A percentile compares a stretch with the other conserved stretches of the same genome.
Conservation (phyloP, 2,329 filamentous ascomycete species). For the Diaporthe vexans region DNA sequence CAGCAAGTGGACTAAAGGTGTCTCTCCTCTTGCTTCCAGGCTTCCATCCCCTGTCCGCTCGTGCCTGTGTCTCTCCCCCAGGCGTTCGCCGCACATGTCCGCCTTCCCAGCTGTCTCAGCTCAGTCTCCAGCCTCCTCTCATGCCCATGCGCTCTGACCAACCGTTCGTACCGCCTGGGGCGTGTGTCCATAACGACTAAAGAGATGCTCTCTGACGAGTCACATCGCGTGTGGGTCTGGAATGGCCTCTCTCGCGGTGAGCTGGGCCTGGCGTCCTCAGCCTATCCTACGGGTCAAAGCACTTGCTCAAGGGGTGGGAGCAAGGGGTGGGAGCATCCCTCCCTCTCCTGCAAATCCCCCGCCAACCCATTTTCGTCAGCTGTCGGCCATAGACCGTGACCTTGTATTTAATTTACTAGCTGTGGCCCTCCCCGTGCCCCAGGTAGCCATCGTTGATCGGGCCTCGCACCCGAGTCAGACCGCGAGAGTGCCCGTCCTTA, state of each 20-base stretch:
- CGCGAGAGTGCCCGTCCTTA: neutral
- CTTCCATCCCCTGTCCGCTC: constrained; percentile 9
- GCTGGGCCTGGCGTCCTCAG: neutral
- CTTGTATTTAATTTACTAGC: neutral
- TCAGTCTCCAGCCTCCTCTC: constrained; percentile 41
- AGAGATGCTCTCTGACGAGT: constrained; percentile 32
- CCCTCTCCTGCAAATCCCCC: neutral
- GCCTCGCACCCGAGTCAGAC: neutral
- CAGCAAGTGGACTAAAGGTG: constrained; percentile 15
- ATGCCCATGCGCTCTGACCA: constrained; percentile 47
- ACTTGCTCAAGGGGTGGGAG: constrained; percentile 2
- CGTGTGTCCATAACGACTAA: neutral
- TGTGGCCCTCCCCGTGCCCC: neutral
- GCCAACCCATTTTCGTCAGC: neutral
- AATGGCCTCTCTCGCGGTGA: constrained; percentile 14
- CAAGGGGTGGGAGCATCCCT: neutral
- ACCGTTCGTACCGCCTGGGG: constrained; percentile 35
- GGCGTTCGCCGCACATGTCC: constrained; percentile 37
- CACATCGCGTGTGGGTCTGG: constrained; percentile 21
- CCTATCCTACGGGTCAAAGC: constrained; percentile 14
- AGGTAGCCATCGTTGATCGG: neutral
- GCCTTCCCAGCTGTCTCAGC: constrained; percentile 33
- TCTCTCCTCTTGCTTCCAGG: neutral
- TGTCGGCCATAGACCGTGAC: constrained; percentile 8
- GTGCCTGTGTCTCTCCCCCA: constrained; percentile 36